Base-by-base conservation (phyloP, 2,329 filamentous ascomycete genomes). In the Xylogone sp. region DNA sequence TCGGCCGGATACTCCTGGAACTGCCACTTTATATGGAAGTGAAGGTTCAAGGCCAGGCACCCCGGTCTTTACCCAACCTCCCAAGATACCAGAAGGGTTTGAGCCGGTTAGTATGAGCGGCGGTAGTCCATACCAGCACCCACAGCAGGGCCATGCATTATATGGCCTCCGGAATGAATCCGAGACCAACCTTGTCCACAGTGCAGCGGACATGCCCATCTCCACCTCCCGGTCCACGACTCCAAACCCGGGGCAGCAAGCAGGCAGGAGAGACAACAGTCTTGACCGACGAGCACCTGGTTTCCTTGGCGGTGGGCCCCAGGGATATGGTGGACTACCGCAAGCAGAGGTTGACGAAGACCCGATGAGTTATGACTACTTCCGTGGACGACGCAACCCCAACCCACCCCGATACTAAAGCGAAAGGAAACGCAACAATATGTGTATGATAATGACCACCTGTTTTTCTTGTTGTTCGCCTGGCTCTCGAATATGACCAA, bases 321-420 rank as follows among this genome's bases (percentile, higher is more conserved):
- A 74, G 47, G 82, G 82, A 0, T 86, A 86, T 62, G 82, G 79
- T 13, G 76, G 76, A 21, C 64, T 86, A 49, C 76, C 81, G 0
- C 81, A 84, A 61, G 66, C 69, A 42, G 80, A 83, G 50, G 67
- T 49, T 13, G 46, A 71, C 8, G 66, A 72, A 45, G 62, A 67
- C 54, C 59, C 63, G 4, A 59, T 52, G 54, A 59, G 52, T 46
- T 67, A 66, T 56, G 65, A 67, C 50, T 64, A 66, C 57, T 66
- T 65, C 49, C 42, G 52, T 22, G 22, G 48, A 7, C 22, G 48
- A 29, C 10, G 34, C 5, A 39, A 39, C 5, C 34, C 34, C n/a
- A 39, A 16, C 34, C 5, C 8, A 13, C 34, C 34, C 4, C 12
- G 34, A 16, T 39, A 39, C 34, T 39, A 16, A 21, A 31, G 27